These are phyloP conservation scores for Saccharomycopsis crataegensis DNA, from an alignment of 1,139 yeast genomes.

Conservation along the genomic window DNA sequence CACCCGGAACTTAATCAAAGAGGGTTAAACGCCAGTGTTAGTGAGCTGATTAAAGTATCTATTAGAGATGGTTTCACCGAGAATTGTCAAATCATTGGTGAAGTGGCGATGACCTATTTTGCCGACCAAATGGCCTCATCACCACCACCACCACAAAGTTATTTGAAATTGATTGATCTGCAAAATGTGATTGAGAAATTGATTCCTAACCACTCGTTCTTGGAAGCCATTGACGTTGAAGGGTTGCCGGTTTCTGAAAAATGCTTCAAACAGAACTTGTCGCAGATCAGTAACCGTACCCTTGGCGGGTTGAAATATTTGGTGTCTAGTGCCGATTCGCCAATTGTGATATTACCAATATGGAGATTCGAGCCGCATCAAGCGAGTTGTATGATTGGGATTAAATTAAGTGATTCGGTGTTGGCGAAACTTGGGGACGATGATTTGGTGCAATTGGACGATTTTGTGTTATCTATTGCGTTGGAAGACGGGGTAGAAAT, in stretches of 20 bases:
- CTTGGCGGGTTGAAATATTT: conserved; percentile 60
- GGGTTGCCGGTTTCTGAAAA: conserved; percentile 2
- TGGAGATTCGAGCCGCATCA: conserved; percentile 87
- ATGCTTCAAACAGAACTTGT: conserved; percentile 7
- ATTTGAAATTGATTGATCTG: conserved; percentile 27
- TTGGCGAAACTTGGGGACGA: conserved; percentile 29
- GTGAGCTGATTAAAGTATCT: conserved; percentile 72
- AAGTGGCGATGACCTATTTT: conserved; percentile 65
- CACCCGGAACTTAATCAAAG: conserved; percentile 48
- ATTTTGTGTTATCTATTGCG: conserved; percentile 66
- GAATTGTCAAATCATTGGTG: conserved; percentile 65
- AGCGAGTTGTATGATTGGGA: conserved; percentile 72
- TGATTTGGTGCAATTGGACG: conserved; percentile 36
- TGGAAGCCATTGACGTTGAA: conserved; percentile 28
- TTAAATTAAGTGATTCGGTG: conserved; percentile 51
- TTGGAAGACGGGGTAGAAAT: conserved; percentile 41
- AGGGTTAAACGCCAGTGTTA: conserved; percentile 71
- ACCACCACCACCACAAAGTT: conserved; percentile 29
- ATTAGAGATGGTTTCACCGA: conserved; percentile 57
- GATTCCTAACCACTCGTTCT: conserved; percentile 32
- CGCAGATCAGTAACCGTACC: conserved; percentile 35
- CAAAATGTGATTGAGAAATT: conserved; percentile 28
- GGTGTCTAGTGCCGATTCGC: conserved; percentile 40
- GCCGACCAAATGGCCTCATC: conserved; percentile 20
- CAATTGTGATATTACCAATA: conserved; percentile 68